Evolutionary conservation across 352 stramenopile species (phyloP).

Genomic region (Pelagophyceae sp.): DNA sequence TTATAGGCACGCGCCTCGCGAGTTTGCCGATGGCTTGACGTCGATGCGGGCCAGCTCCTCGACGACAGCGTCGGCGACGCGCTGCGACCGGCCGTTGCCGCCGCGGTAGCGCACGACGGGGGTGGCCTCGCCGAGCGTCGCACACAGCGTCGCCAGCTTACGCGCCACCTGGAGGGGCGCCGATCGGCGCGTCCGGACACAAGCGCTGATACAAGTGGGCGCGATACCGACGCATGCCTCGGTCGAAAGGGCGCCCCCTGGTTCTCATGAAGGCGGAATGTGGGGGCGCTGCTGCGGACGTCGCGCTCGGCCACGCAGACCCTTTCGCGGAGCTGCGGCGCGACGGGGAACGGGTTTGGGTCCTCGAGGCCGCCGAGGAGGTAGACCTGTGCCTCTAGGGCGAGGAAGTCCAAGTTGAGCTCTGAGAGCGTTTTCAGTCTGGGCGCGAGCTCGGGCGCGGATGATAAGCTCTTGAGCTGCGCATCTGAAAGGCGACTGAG

Average conservation of each 20-base stretch:
- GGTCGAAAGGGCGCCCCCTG: no score
- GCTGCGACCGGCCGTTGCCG: constrained; percentile 64
- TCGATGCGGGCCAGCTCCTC: constrained; percentile 47
- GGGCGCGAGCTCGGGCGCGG: constrained; percentile 63
- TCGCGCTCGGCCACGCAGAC: constrained; percentile 24
- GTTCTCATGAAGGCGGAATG: no score
- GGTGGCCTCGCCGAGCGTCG: constrained; percentile 91
- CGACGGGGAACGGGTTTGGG: constrained; percentile 33
- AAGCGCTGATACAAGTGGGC: not conserved
- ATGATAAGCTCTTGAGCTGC: constrained; percentile 70
- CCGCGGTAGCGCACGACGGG: constrained; percentile 77
- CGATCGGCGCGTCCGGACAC: not conserved
- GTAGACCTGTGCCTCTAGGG: constrained; percentile 81
- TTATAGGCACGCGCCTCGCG: no score
- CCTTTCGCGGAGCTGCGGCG: constrained; percentile 29
- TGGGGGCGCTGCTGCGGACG: no score
- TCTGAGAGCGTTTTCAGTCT: constrained; percentile 74
- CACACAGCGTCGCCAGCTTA: constrained; percentile 89
- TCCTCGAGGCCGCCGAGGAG: constrained; percentile 71
- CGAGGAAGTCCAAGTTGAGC: constrained; percentile 91
- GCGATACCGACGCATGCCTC: no score
- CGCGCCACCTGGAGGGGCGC: constrained; percentile 54
- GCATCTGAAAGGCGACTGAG: constrained; percentile 64
- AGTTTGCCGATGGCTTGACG: no score
- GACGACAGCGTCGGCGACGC: constrained; percentile 72